These are phyloP conservation scores for Pseudogymnoascus sp. DNA, from an alignment of 2,329 filamentous ascomycete genomes.

Conservation along the genomic window DNA sequence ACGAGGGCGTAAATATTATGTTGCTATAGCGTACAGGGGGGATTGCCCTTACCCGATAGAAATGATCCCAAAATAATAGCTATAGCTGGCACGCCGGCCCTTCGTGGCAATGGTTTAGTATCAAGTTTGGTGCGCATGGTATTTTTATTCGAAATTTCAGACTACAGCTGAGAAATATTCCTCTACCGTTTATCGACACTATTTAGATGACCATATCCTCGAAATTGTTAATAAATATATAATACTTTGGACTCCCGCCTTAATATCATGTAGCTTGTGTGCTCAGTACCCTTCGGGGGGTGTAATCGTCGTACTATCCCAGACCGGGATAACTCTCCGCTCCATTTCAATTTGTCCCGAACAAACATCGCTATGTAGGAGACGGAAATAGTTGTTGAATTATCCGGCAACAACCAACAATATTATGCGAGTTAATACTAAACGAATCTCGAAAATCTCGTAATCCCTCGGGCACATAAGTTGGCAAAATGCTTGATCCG, in stretches of 20 bases:
- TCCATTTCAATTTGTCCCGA: too few species aligned
- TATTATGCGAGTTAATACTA: too few species aligned
- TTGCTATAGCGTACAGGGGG: neutral
- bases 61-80: slow-evolving; percentile 7
- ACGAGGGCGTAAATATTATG: neutral
- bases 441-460: too few species aligned
- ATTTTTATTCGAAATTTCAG: neutral
- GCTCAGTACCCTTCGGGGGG: neutral
- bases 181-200: neutral
- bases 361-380: too few species aligned
- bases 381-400: too few species aligned
- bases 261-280: neutral
- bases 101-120: neutral
- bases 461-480: too few species aligned
- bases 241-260: neutral
- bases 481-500: too few species aligned
- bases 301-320: too few species aligned
- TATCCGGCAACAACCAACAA: too few species aligned
- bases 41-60: neutral
- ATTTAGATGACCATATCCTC: neutral
- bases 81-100: neutral
- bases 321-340: too few species aligned
- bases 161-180: neutral
- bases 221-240: neutral
- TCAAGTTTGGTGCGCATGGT: neutral